Evolutionary conservation across 768 basidiomycete species (phyloP).

Genomic region (Pisolithus albus): DNA sequence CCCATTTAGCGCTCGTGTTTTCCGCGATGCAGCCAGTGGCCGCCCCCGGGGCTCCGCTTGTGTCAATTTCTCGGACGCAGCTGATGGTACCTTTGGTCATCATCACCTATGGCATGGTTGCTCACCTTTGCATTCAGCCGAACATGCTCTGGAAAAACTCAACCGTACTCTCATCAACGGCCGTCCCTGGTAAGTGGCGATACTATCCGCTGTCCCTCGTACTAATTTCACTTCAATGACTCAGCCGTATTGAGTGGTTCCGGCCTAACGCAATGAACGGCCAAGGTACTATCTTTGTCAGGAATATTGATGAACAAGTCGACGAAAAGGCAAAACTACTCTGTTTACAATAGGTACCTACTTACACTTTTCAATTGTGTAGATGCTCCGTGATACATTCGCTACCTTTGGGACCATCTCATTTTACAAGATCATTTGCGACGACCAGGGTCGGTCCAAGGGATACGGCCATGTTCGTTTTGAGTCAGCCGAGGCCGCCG

Average conservation of each 20-base stretch:
- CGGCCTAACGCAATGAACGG: constrained; percentile 99
- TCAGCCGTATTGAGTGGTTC: constrained; percentile 99
- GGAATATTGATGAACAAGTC: constrained; percentile 94
- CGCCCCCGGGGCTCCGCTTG: constrained; percentile 99
- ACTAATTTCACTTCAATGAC: constrained; percentile 1
- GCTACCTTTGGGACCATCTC: constrained; percentile 97
- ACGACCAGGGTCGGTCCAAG: constrained; percentile 91
- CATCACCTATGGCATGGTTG: background rate
- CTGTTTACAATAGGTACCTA: background rate
- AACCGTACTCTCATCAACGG: constrained; percentile 99
- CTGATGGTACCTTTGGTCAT: constrained; percentile 60
- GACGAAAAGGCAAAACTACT: constrained; percentile 83
- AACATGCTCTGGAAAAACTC: constrained; percentile 96
- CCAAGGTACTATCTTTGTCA: constrained; percentile 99
- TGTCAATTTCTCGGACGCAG: constrained; percentile 95
- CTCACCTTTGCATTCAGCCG: constrained; percentile 45
- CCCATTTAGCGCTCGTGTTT: constrained; percentile 83
- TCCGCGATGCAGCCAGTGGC: constrained; percentile 98
- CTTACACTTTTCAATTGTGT: background rate
- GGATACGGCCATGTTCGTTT: constrained; percentile 99
- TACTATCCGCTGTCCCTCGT: background rate
- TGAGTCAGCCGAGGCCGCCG: constrained; percentile 94
- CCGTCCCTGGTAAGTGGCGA: constrained; percentile 74
- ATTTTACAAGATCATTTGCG: constrained; percentile 98
- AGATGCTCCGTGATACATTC: constrained; percentile 99